Base-by-base conservation (phyloP, 345 rosid species). In the Physaria fendleri region DNA sequence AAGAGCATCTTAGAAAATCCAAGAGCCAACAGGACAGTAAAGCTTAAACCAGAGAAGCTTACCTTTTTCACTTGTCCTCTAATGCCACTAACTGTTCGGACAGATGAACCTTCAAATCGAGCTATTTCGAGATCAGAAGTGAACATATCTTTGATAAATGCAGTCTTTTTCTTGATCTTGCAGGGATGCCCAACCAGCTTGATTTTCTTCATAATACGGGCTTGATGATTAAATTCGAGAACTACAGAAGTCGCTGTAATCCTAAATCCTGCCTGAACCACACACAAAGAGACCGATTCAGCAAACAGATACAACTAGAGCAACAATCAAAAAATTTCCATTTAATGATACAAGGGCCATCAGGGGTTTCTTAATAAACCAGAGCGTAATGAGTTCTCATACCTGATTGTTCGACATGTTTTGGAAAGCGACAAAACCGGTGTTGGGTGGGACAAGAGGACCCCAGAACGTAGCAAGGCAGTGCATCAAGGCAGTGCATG, bases 391-490 rank as follows among this genome's bases (percentile, higher is more conserved):
- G 49, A 65, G 63, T 24, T 49, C 32, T 15, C 25, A 28, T 64
- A 87, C 97, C 97, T 87, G 92, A 67, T 81, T 81, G 71, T 81
- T 82, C 24, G 94, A 82, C 61, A 89, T 70, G 69, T 71, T 81
- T 66, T 87, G 96, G 72, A 93, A 87, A 56, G 97, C 95, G 5
- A 93, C 81, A 34, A 89, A 75, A 25, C 97, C 97, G 5, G 97
- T 83, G 56, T 82, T 72, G 17, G 99, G 94, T 35, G 99, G 99
- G 22, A 91, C 97, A 56, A 90, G 90, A 53, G 97, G 99, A 51
- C 95, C 99, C 95, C 96, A 93, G 65, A 90, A 90, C 80, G 77
- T 87, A 72, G 92, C 95, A 68, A 90, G 92, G 64, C 97, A 93
- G 46, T 87, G 96, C 95, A 83, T 83, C 95, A 68, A 90, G 92